phyloP scores from a whole-genome alignment of 2,329 filamentous ascomycete genomes.

The Tolypocladium amazonense region DNA sequence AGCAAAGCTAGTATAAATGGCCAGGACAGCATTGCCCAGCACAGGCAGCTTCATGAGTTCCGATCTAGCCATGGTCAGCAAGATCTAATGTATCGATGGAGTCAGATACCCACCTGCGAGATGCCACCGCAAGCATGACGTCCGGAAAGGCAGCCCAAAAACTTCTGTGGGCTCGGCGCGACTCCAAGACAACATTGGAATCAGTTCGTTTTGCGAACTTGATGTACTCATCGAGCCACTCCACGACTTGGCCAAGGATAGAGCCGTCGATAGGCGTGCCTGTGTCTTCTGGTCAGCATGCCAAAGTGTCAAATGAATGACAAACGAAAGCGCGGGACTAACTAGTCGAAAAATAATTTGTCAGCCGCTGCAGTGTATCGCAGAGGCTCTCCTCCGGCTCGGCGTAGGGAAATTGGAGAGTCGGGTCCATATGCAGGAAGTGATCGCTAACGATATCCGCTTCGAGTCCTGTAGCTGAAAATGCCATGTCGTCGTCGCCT shows the following conservation, averaged over 20 bases:
- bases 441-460: slow-evolving; percentile 12
- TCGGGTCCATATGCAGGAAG: slow-evolving; percentile 26
- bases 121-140: slow-evolving; percentile 24
- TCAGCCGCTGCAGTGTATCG: slow-evolving; percentile 23
- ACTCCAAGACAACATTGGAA: slow-evolving; percentile 25
- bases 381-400: slow-evolving; percentile 18
- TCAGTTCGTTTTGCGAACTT: slow-evolving; percentile 24
- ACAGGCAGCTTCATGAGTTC: slow-evolving; percentile 1
- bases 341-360: slow-evolving; percentile 25
- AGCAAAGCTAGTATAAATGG: slow-evolving; percentile 32
- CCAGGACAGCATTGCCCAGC: slow-evolving; percentile 6
- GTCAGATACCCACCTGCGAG: slow-evolving; percentile 27
- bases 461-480: slow-evolving; percentile 21
- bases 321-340: slow-evolving; percentile 2
- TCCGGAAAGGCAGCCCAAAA: slow-evolving; percentile 46
- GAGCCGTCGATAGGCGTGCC: slow-evolving; percentile 32
- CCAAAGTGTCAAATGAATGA: neutral
- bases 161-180: slow-evolving; percentile 29
- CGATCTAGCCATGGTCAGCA: neutral
- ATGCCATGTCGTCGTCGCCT: slow-evolving; percentile 16
- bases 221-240: slow-evolving; percentile 42
- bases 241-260: slow-evolving; percentile 30
- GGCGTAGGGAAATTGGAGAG: slow-evolving; percentile 35
- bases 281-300: slow-evolving; percentile 17
- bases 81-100: no score